Evolutionary conservation across 2,329 filamentous ascomycete species (phyloP).

Genomic region (Penicillium sp.): DNA sequence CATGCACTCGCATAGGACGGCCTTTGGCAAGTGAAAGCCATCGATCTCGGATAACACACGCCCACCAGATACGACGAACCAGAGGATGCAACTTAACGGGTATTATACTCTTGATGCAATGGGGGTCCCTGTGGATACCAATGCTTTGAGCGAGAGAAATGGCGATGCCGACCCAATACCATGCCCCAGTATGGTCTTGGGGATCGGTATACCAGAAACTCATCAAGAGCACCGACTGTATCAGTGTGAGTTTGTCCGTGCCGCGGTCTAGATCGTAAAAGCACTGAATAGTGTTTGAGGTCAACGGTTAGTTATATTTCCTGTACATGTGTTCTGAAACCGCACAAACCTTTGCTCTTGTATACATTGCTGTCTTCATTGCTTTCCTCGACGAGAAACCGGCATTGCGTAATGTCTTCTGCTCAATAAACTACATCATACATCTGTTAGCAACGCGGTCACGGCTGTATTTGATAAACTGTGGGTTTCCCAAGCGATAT

Average conservation of each 20-base stretch:
- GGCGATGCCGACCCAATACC: slow-evolving; percentile 73
- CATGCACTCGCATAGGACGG: slow-evolving; percentile 9
- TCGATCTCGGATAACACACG: slow-evolving; percentile 10
- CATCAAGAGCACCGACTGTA: slow-evolving; percentile 88
- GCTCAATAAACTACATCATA: slow-evolving; percentile 70
- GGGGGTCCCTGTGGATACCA: background rate
- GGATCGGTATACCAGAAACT: slow-evolving; percentile 98
- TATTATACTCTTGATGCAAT: background rate
- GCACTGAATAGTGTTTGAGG: slow-evolving; percentile 47
- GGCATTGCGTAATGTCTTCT: slow-evolving; percentile 68
- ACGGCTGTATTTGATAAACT: too few species aligned
- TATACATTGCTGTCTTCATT: slow-evolving; percentile 83
- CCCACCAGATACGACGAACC: slow-evolving; percentile 9
- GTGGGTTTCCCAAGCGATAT: too few species aligned
- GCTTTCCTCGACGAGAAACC: slow-evolving; percentile 75
- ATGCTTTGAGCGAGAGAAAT: slow-evolving; percentile 7
- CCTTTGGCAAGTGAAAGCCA: slow-evolving; percentile 7
- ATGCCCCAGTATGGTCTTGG: slow-evolving; percentile 94
- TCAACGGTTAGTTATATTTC: slow-evolving; percentile 12
- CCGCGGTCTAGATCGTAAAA: slow-evolving; percentile 96
- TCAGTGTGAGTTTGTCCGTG: slow-evolving; percentile 77
- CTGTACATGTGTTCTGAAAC: background rate
- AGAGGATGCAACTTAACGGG: background rate
- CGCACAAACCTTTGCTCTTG: slow-evolving; percentile 70
- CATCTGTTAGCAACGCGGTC: background rate